A percentile compares a stretch with the other conserved stretches of the same genome.
Conservation (phyloP, 1,284 basidiomycete species). For the Cerioporus squamosus region DNA sequence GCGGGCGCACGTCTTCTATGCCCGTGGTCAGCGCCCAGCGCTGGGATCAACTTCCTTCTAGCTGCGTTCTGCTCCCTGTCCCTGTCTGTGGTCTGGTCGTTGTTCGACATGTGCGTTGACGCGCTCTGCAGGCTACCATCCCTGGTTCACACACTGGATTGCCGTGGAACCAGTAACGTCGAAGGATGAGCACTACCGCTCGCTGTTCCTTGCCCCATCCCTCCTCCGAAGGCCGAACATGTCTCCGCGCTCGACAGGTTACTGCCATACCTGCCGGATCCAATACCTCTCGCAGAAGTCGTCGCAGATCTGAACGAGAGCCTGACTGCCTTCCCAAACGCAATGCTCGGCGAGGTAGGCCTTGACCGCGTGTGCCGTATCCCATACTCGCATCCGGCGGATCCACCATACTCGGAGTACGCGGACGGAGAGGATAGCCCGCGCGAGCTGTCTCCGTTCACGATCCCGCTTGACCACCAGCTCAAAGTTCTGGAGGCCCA, state of each 20-base stretch:
- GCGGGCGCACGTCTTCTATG: not conserved
- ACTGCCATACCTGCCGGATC: conserved; percentile 64
- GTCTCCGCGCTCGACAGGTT: conserved; percentile 52
- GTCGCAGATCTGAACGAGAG: conserved; percentile 57
- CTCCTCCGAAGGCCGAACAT: conserved; percentile 32
- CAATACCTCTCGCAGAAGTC: conserved; percentile 55
- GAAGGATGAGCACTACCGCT: conserved; percentile 71
- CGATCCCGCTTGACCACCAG: conserved; percentile 76
- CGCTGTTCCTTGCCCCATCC: conserved; percentile 50
- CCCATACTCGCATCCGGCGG: conserved; percentile 51
- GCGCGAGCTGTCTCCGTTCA: conserved; percentile 66
- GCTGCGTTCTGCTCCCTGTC: not conserved
- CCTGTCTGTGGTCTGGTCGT: not conserved
- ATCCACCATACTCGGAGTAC: conserved; percentile 26
- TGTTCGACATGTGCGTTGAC: conserved; percentile 5
- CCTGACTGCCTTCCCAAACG: conserved; percentile 60
- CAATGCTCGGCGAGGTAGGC: conserved; percentile 86
- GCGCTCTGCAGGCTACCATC: conserved; percentile 68
- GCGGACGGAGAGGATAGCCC: conserved; percentile 26
- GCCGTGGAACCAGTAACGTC: conserved; percentile 43
- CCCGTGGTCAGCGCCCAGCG: too few relatives aligned
- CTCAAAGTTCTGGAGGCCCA: conserved; percentile 74
- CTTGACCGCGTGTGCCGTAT: conserved; percentile 77
- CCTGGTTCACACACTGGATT: conserved; percentile 82
- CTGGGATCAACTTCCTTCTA: not conserved